Conservation (phyloP, 306 rosid genomes). For the Aeschynomene evenia region DNA sequence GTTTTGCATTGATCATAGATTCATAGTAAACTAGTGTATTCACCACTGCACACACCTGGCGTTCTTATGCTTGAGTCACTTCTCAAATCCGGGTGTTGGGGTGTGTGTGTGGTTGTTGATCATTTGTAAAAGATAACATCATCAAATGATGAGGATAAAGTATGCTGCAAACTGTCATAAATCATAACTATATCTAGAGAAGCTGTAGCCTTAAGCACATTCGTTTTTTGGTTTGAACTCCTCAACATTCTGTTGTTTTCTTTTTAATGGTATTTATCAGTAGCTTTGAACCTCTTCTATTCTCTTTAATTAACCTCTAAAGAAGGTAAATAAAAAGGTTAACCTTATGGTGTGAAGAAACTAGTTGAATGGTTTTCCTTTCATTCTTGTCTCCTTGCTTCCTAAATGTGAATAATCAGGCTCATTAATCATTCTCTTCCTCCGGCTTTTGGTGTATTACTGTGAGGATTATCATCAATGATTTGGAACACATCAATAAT, state of each 20-base stretch:
- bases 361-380: background rate
- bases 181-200: background rate
- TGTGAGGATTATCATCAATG: background rate
- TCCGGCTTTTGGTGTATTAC: background rate
- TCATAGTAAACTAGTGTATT: background rate
- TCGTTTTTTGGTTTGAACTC: background rate
- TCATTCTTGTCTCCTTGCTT: background rate
- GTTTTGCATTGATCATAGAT: background rate
- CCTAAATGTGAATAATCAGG: background rate
- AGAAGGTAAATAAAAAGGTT: background rate
- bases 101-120: background rate
- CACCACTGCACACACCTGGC: background rate
- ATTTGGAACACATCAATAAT: constrained; percentile 9
- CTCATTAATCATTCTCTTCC: background rate
- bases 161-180: background rate
- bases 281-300: background rate
- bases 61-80: background rate
- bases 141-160: constrained; percentile 6
- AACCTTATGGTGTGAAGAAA: background rate
- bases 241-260: background rate
- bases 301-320: background rate
- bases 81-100: constrained; percentile 10
- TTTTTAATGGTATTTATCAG: background rate
- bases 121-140: background rate
- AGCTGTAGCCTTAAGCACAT: background rate